Evolutionary conservation across 2,329 filamentous ascomycete genomes (phyloP).

Genomic region (Xylaria sp.): DNA sequence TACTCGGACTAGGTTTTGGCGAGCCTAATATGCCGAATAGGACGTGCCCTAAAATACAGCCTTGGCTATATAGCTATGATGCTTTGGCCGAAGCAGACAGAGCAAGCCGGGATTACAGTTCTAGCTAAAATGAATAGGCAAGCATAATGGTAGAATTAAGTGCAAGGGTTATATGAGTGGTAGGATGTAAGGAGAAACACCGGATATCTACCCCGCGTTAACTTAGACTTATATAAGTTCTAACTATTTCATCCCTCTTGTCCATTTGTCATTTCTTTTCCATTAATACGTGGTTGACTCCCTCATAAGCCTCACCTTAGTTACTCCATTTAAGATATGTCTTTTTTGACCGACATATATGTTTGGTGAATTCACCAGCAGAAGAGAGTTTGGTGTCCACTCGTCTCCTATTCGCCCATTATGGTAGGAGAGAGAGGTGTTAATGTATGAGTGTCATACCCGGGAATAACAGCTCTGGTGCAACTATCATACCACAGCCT

Average conservation of each 20-base stretch:
- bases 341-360: background rate
- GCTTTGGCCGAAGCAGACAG: slow-evolving; percentile 23
- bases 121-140: background rate
- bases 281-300: no score
- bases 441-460: no score
- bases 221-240: background rate
- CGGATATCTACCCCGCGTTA: background rate
- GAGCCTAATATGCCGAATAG: slow-evolving; percentile 31
- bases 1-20: background rate
- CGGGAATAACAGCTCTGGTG: no score
- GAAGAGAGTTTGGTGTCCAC: background rate
- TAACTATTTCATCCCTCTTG: background rate
- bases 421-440: no score
- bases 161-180: background rate
- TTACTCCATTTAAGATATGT: background rate
- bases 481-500: no score
- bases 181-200: background rate
- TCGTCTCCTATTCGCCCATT: no score
- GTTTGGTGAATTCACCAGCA: background rate
- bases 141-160: background rate
- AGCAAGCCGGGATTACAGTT: background rate
- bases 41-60: slow-evolving; percentile 39
- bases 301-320: no score
- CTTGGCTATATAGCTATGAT: slow-evolving; percentile 40
- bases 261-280: background rate